Percentiles rank a stretch among this genome's conserved stretches.
phyloP scores from a whole-genome alignment of 805 yeast species.

The Kuraishia ogatae region DNA sequence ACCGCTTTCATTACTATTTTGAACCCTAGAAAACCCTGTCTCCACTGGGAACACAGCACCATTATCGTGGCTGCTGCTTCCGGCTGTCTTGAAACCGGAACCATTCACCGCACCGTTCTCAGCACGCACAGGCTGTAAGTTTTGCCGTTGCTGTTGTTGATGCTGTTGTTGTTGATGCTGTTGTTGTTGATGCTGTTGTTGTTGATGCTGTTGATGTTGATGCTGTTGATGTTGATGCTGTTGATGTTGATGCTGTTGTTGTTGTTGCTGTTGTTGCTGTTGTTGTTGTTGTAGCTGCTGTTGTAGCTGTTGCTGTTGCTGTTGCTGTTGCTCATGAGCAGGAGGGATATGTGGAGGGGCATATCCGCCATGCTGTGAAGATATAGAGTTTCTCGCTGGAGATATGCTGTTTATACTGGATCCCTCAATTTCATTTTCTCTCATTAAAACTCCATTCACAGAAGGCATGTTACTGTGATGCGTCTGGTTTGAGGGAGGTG shows the following conservation, averaged over 20 bases:
- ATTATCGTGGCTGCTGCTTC: not conserved
- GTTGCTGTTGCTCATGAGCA: constrained; percentile 1
- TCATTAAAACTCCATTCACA: too few relatives aligned
- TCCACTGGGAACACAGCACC: not conserved
- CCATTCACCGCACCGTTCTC: not conserved
- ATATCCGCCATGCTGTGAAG: not conserved
- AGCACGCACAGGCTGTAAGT: constrained; percentile 2
- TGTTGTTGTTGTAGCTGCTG: too few relatives aligned
- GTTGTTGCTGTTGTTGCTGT: constrained; percentile 2
- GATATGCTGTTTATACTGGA: too few relatives aligned
- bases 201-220: too few relatives aligned
- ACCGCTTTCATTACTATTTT: too few relatives aligned
- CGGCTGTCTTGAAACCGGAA: not conserved
- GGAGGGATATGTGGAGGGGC: not conserved
- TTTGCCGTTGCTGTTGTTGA: too few relatives aligned
- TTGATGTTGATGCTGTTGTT: not conserved
- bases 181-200: constrained; percentile 3
- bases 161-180: not conserved
- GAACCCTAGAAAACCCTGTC: not conserved
- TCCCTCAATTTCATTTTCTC: not conserved
- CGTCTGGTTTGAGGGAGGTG: not conserved
- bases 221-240: too few relatives aligned
- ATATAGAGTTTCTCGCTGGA: not conserved
- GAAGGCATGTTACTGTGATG: not conserved
- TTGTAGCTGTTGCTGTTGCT: constrained; percentile 2